Percentiles rank a stretch among this genome's conserved stretches.
phyloP scores from a whole-genome alignment of 441 rosid genomes.

The Breynia disticha region DNA sequence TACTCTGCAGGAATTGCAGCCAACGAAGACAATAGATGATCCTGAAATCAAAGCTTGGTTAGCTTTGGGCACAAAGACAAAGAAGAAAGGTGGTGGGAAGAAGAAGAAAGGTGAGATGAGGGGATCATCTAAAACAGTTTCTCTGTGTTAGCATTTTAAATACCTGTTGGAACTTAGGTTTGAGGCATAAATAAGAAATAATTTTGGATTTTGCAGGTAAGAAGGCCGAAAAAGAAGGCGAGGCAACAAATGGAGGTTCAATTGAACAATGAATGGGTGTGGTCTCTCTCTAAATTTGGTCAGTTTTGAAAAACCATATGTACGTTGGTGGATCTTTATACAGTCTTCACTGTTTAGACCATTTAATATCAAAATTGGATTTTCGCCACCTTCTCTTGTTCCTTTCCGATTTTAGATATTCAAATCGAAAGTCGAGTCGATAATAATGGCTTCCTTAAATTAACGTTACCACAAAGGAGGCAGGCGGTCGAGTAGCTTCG shows the following conservation, averaged over 20 bases:
- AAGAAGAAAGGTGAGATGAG: conserved; percentile 76
- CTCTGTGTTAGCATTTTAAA: neutral
- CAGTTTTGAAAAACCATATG: conserved; percentile 30
- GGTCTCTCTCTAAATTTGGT: neutral
- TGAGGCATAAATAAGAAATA: too few relatives aligned
- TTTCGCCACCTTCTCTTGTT: too few relatives aligned
- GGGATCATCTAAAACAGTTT: neutral
- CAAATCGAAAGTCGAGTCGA: too few relatives aligned
- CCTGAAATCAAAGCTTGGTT: conserved; percentile 94
- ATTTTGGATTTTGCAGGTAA: conserved; percentile 39
- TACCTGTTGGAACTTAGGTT: neutral
- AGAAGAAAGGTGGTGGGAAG: conserved; percentile 95
- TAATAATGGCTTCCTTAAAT: too few relatives aligned
- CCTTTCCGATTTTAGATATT: too few relatives aligned
- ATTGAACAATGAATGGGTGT: neutral
- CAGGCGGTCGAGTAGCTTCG: too few relatives aligned
- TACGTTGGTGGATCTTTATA: too few relatives aligned
- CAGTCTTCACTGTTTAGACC: too few relatives aligned
- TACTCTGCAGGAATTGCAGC: conserved; percentile 60
- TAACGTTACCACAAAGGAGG: too few relatives aligned
- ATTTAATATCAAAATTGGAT: too few relatives aligned
- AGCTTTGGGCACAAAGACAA: conserved; percentile 77
- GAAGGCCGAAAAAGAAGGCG: conserved; percentile 63
- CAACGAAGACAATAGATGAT: conserved; percentile 66
- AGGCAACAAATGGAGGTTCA: conserved; percentile 29